Percentiles rank a stretch among this genome's conserved stretches.
These are phyloP conservation scores for Oryza nivara DNA, from an alignment of 176 grass and related monocot species.

Conservation along the genomic window DNA sequence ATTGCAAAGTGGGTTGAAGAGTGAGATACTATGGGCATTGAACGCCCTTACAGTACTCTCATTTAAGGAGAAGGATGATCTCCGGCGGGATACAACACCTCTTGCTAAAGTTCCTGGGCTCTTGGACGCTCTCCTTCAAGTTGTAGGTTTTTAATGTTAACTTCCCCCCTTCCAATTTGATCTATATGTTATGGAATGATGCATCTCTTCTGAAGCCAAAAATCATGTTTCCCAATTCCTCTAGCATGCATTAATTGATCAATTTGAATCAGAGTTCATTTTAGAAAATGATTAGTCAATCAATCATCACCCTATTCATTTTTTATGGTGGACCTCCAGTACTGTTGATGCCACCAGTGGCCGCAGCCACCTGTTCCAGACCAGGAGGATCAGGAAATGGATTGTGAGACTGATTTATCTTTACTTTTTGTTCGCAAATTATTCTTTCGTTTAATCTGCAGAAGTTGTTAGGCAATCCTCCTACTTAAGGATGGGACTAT, in stretches of 20 bases:
- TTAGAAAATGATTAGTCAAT: constrained; percentile 12
- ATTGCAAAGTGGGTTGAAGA: constrained; percentile 95
- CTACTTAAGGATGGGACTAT: not conserved
- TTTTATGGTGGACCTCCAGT: not conserved
- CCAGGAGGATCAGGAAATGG: not conserved
- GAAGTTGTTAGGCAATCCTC: not conserved
- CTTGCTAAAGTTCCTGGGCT: constrained; percentile 94
- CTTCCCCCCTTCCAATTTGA: constrained; percentile 20
- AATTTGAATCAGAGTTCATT: constrained; percentile 11
- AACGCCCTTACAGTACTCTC: constrained; percentile 91
- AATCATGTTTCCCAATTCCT: constrained; percentile 16
- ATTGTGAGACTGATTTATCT: not conserved
- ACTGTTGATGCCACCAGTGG: not conserved
- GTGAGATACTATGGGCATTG: constrained; percentile 93
- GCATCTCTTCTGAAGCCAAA: constrained; percentile 3
- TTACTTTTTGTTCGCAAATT: not conserved
- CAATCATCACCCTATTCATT: not conserved
- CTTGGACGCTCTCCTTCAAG: constrained; percentile 96
- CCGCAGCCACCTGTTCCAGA: not conserved
- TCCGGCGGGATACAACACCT: constrained; percentile 76
- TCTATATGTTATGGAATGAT: constrained; percentile 29
- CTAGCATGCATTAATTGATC: constrained; percentile 15
- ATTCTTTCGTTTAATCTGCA: not conserved
- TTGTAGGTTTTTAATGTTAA: constrained; percentile 60
- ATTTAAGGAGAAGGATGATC: constrained; percentile 97